Conservation (phyloP, 2,329 filamentous ascomycete genomes). For the Botrytis squamosa region DNA sequence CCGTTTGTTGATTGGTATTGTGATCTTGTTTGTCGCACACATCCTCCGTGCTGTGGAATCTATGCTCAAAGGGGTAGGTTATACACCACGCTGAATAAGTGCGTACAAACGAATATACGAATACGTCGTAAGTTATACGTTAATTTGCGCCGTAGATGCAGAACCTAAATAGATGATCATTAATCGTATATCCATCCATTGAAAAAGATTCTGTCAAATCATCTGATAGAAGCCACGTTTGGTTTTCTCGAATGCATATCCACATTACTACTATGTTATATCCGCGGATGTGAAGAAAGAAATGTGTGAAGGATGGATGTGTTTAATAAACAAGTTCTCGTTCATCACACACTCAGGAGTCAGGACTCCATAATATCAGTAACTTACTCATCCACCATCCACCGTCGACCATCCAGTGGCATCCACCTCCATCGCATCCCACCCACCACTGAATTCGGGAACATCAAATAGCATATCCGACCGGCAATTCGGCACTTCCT, state of each 20-base stretch:
- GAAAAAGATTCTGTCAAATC: background rate
- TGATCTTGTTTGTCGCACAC: background rate
- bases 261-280: background rate
- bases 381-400: background rate
- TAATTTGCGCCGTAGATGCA: background rate
- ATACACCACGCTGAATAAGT: background rate
- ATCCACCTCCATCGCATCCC: background rate
- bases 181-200: background rate
- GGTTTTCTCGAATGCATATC: background rate
- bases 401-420: background rate
- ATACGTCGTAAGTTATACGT: background rate
- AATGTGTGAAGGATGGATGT: background rate
- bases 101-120: background rate
- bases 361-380: background rate
- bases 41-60: background rate
- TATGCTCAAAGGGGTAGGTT: too few species aligned
- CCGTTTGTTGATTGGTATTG: background rate
- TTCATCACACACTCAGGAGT: background rate
- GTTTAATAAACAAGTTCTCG: background rate
- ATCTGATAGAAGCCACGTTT: background rate
- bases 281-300: background rate
- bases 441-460: background rate
- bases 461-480: background rate
- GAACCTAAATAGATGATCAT: background rate
- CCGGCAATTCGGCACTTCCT: constrained; percentile 4